Evolutionary conservation across 495 filamentous ascomycete species (phyloP), one percentile per base, ranked within the genome.

Genomic region (Penicillium chermesinum): DNA sequence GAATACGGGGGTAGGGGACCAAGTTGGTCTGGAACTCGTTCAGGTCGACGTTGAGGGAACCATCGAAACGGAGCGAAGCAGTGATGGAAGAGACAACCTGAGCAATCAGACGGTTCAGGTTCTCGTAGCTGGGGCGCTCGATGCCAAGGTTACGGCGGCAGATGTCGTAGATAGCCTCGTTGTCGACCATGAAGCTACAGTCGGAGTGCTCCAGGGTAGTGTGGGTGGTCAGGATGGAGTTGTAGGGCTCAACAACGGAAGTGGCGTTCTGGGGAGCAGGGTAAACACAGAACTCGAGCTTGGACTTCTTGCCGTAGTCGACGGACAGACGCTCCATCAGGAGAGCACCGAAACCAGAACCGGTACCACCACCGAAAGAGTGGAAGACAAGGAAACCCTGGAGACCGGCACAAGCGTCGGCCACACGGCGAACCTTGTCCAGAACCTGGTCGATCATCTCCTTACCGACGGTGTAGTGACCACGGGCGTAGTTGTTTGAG

Each of bases 11-110:
- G 74, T 95, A 98, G 42, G 93, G 93, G 36, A 98, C 93, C 65
- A 98, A 73, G 76, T 98, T 98, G 71, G 93, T 98, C 83, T 98
- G 93, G 83, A 98, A 98, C 76, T 98, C 93, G 75, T 95, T 95
- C 36, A 98, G 79, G 74, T 98, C 93, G 74, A 98, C 93, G 75
- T 98, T 98, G 56, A 98, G 88, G 51, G 91, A 95, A 55, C 93
- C 93, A 65, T 98, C 93, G 73, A 98, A 98, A 61, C 93, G 91
- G 55, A 98, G 87, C 50, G 93, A 97, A 49, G 93, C 91, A 50
- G 93, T 98, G 73, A 98, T 97, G 49, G 93, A 98, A 39, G 90
- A 96, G 55, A 98, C 93, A 48, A 98, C 93, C 78, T 98, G 93
- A 58, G 93, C 93, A 66, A 98, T 96, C 64, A 98, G 75, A 57